These are phyloP conservation scores for Fonsecaea multimorphosa DNA, from an alignment of 2,329 filamentous ascomycete genomes.

Conservation along the genomic window DNA sequence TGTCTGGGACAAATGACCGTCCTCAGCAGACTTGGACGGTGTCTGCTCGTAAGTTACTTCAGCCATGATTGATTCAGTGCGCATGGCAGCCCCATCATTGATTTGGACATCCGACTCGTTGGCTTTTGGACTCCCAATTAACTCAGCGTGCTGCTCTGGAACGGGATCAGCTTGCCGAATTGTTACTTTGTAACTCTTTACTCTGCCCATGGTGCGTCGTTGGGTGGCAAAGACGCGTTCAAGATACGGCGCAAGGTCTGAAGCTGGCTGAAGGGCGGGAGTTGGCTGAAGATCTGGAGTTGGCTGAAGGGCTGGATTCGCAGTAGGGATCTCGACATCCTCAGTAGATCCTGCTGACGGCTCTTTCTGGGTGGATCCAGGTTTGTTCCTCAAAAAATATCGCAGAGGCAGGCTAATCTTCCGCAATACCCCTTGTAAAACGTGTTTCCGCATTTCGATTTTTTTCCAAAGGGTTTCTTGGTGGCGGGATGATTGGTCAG, in stretches of 20 bases:
- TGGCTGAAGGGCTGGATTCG: background rate
- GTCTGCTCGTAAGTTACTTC: no score
- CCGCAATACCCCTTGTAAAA: background rate
- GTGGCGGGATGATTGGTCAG: background rate
- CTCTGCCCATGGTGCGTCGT: background rate
- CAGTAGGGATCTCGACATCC: background rate
- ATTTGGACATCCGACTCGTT: background rate
- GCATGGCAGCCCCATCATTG: background rate
- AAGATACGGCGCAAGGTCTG: background rate
- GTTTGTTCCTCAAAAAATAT: background rate
- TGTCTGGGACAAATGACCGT: no score
- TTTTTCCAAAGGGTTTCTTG: background rate
- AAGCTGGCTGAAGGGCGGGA: background rate
- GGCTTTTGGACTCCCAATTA: background rate
- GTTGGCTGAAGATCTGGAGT: no score
- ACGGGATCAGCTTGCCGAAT: background rate
- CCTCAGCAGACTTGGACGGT: no score
- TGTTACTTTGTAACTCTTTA: background rate
- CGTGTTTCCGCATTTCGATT: background rate
- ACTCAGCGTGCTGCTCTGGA: background rate
- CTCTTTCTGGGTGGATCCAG: background rate
- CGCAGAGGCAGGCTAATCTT: background rate
- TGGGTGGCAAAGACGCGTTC: background rate
- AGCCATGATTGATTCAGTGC: no score
- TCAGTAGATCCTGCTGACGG: background rate